These are phyloP conservation scores for Melanogaster broomeanus DNA, from an alignment of 768 basidiomycete species.

Conservation along the genomic window DNA sequence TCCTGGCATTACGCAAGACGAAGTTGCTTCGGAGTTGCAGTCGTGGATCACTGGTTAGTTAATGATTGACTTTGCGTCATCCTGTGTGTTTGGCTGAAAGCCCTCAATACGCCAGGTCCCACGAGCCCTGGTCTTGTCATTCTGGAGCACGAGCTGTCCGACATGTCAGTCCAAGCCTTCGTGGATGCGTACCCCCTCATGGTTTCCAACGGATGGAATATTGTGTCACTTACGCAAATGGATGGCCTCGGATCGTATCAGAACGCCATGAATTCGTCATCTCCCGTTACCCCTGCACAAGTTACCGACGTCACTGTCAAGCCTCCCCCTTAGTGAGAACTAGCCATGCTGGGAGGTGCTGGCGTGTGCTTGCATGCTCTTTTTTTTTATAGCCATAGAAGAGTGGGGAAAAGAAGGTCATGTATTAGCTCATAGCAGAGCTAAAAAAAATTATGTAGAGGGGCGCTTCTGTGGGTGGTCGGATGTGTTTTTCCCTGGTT, in stretches of 20 bases:
- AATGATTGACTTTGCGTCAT: not conserved
- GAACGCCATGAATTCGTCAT: conserved; percentile 39
- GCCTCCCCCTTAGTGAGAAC: not conserved
- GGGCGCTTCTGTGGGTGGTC: no score
- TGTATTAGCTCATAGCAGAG: no score
- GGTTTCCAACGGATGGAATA: conserved; percentile 68
- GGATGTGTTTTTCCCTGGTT: no score
- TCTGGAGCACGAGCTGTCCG: conserved; percentile 80
- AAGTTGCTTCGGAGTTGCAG: conserved; percentile 50
- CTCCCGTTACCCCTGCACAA: conserved; percentile 25
- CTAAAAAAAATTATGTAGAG: no score
- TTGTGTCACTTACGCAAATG: conserved; percentile 53
- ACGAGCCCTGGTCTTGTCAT: conserved; percentile 80
- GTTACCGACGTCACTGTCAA: conserved; percentile 14
- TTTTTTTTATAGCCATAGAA: no score
- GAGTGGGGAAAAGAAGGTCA: no score
- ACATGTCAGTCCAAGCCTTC: conserved; percentile 64
- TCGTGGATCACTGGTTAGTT: conserved; percentile 56
- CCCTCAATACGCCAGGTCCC: conserved; percentile 41
- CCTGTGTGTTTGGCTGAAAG: not conserved
- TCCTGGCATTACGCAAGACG: conserved; percentile 44
- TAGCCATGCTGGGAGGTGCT: not conserved
- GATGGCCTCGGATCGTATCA: conserved; percentile 45
- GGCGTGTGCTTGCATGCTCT: not conserved
- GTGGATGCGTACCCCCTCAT: conserved; percentile 65